These are phyloP conservation scores for Brassica cretica DNA, from an alignment of 345 rosid genomes.

Conservation along the genomic window DNA sequence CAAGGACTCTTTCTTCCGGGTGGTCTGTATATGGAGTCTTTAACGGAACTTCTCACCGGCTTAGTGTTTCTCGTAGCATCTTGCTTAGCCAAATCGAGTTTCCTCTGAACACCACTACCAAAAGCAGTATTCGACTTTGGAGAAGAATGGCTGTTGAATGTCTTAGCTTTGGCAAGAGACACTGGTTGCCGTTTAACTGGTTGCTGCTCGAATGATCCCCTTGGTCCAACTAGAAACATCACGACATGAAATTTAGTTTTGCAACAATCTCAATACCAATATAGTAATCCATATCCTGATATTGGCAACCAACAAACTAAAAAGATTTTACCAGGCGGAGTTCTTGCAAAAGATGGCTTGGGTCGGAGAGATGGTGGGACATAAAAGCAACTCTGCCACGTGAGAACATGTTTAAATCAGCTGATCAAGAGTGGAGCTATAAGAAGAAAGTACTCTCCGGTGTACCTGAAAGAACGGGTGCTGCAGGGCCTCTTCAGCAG, in stretches of 20 bases:
- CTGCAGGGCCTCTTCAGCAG: conserved; percentile 82
- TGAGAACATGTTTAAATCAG: conserved; percentile 14
- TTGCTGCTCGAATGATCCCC: conserved; percentile 61
- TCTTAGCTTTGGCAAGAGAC: conserved; percentile 53
- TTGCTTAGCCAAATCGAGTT: conserved; percentile 68
- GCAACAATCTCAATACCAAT: background rate
- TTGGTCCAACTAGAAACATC: conserved; percentile 50
- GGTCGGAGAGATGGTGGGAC: conserved; percentile 88
- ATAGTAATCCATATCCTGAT: background rate
- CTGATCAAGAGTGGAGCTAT: background rate
- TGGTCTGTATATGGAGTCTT: conserved; percentile 64
- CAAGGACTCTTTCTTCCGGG: conserved; percentile 78
- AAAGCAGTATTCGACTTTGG: conserved; percentile 55
- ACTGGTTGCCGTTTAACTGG: conserved; percentile 52
- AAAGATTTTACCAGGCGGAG: conserved; percentile 57
- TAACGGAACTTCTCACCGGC: conserved; percentile 44
- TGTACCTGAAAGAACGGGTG: conserved; percentile 95
- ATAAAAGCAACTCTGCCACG: conserved; percentile 81
- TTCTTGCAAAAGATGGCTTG: conserved; percentile 53
- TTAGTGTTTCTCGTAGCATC: conserved; percentile 55
- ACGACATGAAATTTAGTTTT: background rate
- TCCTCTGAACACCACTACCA: conserved; percentile 69
- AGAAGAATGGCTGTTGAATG: conserved; percentile 42
- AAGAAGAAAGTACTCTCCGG: background rate
- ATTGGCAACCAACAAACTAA: background rate